phyloP scores from a whole-genome alignment of 2,329 filamentous ascomycete species.

The Colletotrichum magnum region DNA sequence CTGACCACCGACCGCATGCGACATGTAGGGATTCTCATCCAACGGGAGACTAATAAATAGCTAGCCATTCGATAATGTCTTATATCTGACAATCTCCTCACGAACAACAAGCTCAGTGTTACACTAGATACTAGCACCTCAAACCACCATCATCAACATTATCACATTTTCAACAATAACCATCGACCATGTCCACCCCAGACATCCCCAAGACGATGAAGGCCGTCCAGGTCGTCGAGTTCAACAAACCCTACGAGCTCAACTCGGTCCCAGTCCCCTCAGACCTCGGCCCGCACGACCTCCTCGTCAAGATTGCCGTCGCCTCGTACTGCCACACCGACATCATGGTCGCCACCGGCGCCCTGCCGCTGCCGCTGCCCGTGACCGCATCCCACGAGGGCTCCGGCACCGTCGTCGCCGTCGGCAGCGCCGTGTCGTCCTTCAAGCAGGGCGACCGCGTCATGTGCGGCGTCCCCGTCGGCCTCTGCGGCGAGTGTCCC shows the following conservation, averaged over 20 bases:
- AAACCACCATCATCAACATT: not conserved
- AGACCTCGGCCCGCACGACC: conserved; percentile 62
- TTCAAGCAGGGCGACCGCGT: conserved; percentile 68
- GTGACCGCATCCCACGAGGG: conserved; percentile 71
- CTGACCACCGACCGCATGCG: too few relatives aligned
- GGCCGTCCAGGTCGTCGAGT: conserved; percentile 54
- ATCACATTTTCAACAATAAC: not conserved
- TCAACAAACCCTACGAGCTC: conserved; percentile 69
- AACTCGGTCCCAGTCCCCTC: conserved; percentile 63
- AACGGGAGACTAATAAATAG: too few relatives aligned
- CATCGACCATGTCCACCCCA: not conserved
- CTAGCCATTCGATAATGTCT: too few relatives aligned
- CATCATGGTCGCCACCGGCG: conserved; percentile 66
- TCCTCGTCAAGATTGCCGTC: conserved; percentile 73
- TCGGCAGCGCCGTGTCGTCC: conserved; percentile 56
- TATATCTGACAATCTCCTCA: too few relatives aligned
- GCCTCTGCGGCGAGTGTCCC: conserved; percentile 66
- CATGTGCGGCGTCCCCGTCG: conserved; percentile 67
- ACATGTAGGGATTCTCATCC: too few relatives aligned
- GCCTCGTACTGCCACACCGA: conserved; percentile 76
- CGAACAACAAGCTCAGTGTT: not conserved
- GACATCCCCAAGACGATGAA: conserved; percentile 47
- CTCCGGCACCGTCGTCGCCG: conserved; percentile 65
- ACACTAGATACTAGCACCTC: not conserved
- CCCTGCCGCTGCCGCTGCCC: conserved; percentile 63